These are phyloP conservation scores for Buddleja alternifolia DNA, from an alignment of 257 asterid species.

Conservation along the genomic window DNA sequence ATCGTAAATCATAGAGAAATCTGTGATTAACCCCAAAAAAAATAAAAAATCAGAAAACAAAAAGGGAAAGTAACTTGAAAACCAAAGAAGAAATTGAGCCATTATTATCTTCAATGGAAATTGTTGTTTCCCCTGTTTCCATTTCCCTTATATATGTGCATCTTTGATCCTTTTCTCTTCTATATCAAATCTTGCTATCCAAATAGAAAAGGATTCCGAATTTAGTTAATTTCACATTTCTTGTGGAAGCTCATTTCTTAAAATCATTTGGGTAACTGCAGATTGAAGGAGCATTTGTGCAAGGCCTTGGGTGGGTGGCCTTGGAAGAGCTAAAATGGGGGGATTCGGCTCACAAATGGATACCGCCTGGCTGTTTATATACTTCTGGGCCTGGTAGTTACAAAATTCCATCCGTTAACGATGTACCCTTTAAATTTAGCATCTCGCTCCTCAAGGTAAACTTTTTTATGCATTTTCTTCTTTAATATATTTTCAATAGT, in stretches of 20 bases:
- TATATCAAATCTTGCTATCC: too few species aligned
- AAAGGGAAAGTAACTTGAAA: too few species aligned
- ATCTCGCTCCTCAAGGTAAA: conserved; percentile 88
- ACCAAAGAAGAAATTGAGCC: too few species aligned
- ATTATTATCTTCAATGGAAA: too few species aligned
- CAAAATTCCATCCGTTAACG: conserved; percentile 89
- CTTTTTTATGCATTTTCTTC: neutral
- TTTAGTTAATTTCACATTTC: neutral
- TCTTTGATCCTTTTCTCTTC: too few species aligned
- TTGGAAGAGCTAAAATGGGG: conserved; percentile 98
- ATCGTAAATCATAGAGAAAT: too few species aligned
- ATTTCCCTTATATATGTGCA: too few species aligned
- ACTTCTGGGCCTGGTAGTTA: conserved; percentile 92
- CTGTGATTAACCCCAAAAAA: too few species aligned
- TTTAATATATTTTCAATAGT: too few species aligned
- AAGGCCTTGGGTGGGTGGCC: conserved; percentile 97
- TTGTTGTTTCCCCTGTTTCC: too few species aligned
- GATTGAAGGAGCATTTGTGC: conserved; percentile 96
- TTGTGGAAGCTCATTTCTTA: conserved; percentile 6
- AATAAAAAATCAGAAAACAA: too few species aligned
- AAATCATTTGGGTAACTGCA: conserved; percentile 32
- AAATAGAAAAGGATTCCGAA: neutral
- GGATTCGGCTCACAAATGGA: conserved; percentile 87
- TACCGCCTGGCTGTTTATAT: conserved; percentile 68
- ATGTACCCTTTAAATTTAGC: conserved; percentile 74